A percentile compares a stretch with the other conserved stretches of the same genome.
These are phyloP conservation scores for Eragrostis curvula DNA, from an alignment of 176 grass and related monocot genomes.

Conservation along the genomic window DNA sequence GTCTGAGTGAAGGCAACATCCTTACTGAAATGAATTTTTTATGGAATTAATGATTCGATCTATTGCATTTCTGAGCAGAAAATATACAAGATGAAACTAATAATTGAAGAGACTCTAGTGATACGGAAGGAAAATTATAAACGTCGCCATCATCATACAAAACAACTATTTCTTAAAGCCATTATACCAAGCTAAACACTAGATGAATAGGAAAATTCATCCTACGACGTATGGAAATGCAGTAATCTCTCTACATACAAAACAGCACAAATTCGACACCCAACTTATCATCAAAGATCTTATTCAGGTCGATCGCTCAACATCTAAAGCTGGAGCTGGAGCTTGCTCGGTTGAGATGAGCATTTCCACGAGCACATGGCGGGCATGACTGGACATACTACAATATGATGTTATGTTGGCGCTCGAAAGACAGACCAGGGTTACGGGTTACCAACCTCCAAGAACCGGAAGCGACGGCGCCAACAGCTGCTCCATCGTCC, in stretches of 20 bases:
- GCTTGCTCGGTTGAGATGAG: neutral
- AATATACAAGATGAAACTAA: neutral
- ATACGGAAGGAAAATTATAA: neutral
- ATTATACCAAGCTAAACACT: neutral
- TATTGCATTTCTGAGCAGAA: neutral
- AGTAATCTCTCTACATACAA: neutral
- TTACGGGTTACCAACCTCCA: slow-evolving; percentile 32
- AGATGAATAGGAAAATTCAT: neutral
- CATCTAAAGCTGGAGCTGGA: too few species aligned
- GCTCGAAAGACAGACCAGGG: neutral
- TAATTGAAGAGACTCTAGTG: neutral
- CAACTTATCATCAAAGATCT: neutral
- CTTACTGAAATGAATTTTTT: slow-evolving; percentile 37
- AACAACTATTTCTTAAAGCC: neutral
- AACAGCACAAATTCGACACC: neutral
- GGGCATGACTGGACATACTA: neutral
- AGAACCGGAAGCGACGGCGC: slow-evolving; percentile 43
- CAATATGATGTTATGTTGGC: neutral
- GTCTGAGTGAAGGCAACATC: slow-evolving; percentile 47
- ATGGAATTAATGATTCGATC: slow-evolving; percentile 2
- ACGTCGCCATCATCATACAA: neutral
- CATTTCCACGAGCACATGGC: slow-evolving; percentile 60
- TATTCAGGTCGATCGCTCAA: neutral
- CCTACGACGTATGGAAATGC: neutral
- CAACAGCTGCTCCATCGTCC: slow-evolving; percentile 48